Conservation (phyloP, 352 stramenopile species). For the Elongisporangium undulatum region DNA sequence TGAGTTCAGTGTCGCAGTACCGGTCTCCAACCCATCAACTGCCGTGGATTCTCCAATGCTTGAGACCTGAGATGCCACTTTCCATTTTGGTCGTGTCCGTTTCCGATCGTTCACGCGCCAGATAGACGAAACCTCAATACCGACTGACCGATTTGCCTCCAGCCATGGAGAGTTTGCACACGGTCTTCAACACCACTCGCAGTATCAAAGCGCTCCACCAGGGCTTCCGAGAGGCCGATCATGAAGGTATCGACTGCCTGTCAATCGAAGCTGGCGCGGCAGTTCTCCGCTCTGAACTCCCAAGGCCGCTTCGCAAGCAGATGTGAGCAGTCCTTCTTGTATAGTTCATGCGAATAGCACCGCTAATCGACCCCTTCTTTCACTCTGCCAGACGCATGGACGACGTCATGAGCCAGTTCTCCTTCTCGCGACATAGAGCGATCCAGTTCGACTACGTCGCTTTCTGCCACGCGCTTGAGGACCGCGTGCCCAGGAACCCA, state of each 20-base stretch:
- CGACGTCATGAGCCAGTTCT: slow-evolving; percentile 5
- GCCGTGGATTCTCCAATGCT: no score
- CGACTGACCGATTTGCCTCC: no score
- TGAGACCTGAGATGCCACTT: no score
- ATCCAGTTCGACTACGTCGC: slow-evolving; percentile 20
- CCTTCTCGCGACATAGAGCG: background rate
- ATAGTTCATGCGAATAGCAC: background rate
- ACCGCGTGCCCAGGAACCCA: slow-evolving; percentile 8
- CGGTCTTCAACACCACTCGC: no score
- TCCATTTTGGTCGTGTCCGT: no score
- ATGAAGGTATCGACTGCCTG: slow-evolving; percentile 5
- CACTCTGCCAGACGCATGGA: slow-evolving; percentile 7
- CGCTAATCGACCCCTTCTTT: no score
- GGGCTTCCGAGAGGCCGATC: slow-evolving; percentile 14
- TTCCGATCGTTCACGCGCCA: no score
- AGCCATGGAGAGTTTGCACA: no score
- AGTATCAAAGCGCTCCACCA: slow-evolving; percentile 2
- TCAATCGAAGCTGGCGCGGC: slow-evolving; percentile 2
- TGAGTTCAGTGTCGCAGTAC: no score
- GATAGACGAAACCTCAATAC: no score
- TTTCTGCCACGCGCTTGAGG: slow-evolving; percentile 20
- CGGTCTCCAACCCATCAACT: no score
- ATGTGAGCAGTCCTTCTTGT: slow-evolving; percentile 11
- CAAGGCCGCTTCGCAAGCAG: slow-evolving; percentile 8
- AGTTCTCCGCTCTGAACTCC: slow-evolving; percentile 8